Base-by-base conservation (phyloP, 257 asterid species). In the Sherardia arvensis region DNA sequence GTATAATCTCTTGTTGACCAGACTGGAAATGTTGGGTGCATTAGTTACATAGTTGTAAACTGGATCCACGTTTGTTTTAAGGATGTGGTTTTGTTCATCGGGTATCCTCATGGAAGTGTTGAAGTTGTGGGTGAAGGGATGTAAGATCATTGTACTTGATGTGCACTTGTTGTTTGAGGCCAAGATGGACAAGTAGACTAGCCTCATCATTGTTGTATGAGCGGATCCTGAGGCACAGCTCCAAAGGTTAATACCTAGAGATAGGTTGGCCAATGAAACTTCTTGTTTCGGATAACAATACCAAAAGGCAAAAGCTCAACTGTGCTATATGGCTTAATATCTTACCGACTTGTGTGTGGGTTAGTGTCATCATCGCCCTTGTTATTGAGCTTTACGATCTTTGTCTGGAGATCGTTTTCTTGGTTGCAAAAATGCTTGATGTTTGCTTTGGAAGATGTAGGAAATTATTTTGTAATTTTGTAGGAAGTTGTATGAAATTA, bases 151-250 rank as follows among this genome's bases (percentile, higher is more conserved):
- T 33, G 38, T 33, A 33, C 38, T 33, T 33, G 38, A 33, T 33
- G 38, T 33, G 38, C 38, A 96, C 66, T 78, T 93, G 75, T 75
- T 93, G 81, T 90, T 93, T 72, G 96, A 93, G 78, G 92, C 88
- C 70, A 87, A 87, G 76, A 33, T 33, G 34, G 34, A 30, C 34
- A 33, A 33, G 38, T 33, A 9, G 38, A 33, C 8, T 56, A 85
- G 79, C 49, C 95, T 96, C 61, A 78, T 84, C 34, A 72, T 89
- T 66, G 97, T 92, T 54, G 88, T 92, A 63, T 92, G 94, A 96
- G 94, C 84, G 55, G 87, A 85, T 67, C 94, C 87, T 1, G 78
- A 81, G 77, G 89, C 96, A 71, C 97, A 90, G 76, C 96, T 90
- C 60, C 85, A 59, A 66, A 84, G 96, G 27, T 82, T 93, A 17